Evolutionary conservation across 2,329 filamentous ascomycete species (phyloP).

Genomic region (Diaporthe velutina): DNA sequence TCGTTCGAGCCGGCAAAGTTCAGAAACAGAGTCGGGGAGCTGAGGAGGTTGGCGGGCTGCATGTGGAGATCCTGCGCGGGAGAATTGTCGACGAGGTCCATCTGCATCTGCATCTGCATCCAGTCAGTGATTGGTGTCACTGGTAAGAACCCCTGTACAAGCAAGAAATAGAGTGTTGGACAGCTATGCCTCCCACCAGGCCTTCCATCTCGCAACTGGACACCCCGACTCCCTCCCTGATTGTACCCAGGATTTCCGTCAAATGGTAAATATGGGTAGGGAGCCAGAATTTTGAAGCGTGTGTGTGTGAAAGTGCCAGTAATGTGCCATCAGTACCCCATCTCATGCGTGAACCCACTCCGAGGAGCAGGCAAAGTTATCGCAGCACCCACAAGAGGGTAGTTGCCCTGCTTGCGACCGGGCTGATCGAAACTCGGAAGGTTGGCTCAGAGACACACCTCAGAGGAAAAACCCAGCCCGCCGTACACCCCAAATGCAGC

Average conservation of each 20-base stretch:
- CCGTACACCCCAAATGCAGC: not conserved
- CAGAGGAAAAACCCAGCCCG: not conserved
- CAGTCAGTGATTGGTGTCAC: conserved; percentile 1
- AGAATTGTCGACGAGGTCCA: not conserved
- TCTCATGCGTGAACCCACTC: not conserved
- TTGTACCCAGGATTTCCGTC: not conserved
- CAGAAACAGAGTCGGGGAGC: not conserved
- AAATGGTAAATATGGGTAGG: not conserved
- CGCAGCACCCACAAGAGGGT: not conserved
- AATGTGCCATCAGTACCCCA: not conserved
- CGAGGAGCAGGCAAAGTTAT: conserved; percentile 1
- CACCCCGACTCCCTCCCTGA: not conserved
- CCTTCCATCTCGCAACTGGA: not conserved
- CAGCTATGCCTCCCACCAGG: not conserved
- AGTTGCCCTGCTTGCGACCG: not conserved
- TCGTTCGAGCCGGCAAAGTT: not conserved
- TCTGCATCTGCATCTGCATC: conserved; percentile 6
- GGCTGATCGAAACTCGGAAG: no score
- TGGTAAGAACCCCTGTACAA: not conserved
- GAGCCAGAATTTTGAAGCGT: not conserved
- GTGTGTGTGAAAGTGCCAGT: not conserved
- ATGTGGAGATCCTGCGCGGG: not conserved
- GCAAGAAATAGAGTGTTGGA: not conserved
- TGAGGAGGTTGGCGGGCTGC: not conserved
- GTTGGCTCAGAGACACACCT: not conserved